Evolutionary conservation across 148 eudicot genomes (phyloP).

Genomic region (Rhododendron vialii): DNA sequence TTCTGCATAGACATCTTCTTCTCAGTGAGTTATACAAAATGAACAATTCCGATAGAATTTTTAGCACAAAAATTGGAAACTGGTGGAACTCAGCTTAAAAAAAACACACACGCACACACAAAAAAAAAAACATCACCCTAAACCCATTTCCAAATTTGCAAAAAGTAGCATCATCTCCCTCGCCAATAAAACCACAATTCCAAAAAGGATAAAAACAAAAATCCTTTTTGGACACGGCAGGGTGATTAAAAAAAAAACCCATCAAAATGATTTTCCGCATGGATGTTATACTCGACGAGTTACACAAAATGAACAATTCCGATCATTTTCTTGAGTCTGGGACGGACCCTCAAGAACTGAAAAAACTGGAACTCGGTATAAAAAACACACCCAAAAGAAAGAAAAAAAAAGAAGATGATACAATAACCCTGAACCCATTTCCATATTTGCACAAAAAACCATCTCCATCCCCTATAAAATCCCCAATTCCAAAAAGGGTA

Average conservation of each 20-base stretch:
- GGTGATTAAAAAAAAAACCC: not conserved
- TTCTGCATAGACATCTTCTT: not conserved
- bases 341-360: not conserved
- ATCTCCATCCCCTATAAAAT: not conserved
- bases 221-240: not conserved
- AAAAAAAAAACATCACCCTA: not conserved
- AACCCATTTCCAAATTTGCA: not conserved
- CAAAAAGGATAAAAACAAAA: not conserved
- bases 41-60: not conserved
- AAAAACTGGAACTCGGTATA: not conserved
- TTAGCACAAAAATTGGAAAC: not conserved
- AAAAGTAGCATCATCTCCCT: not conserved
- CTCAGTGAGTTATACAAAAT: too few relatives aligned
- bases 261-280: not conserved
- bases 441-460: not conserved
- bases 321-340: not conserved
- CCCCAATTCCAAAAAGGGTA: not conserved
- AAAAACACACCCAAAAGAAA: not conserved
- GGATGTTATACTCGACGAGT: not conserved
- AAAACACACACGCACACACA: not conserved
- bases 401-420: not conserved
- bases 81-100: not conserved
- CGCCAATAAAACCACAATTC: not conserved
- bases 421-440: not conserved
- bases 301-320: not conserved